phyloP scores from a whole-genome alignment of 2,329 filamentous ascomycete genomes.

The Hyphodiscus sp. region DNA sequence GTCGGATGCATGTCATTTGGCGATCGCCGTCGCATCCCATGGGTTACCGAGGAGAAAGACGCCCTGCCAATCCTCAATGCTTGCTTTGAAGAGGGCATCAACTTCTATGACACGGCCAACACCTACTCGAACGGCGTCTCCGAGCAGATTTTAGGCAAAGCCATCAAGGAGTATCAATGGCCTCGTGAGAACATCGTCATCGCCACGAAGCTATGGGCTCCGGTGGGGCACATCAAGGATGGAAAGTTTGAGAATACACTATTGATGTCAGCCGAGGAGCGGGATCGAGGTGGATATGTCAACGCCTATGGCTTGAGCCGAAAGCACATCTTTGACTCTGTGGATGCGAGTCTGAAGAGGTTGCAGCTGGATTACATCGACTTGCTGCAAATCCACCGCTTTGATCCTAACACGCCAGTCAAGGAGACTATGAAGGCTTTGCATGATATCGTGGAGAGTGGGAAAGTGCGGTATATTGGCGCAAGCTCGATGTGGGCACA shows the following conservation, averaged over 20 bases:
- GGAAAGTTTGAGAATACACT: conserved; percentile 9
- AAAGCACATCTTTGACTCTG: conserved; percentile 59
- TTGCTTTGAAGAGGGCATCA: conserved; percentile 44
- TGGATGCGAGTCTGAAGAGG: conserved; percentile 49
- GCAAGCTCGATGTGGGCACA: conserved; percentile 32
- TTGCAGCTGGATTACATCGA: conserved; percentile 41
- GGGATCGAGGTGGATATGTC: conserved; percentile 36
- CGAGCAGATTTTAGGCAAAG: conserved; percentile 37
- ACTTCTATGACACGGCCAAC: conserved; percentile 42
- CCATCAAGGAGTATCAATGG: conserved; percentile 57
- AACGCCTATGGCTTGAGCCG: conserved; percentile 49
- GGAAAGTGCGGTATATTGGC: conserved; percentile 48
- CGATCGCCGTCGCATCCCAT: conserved; percentile 13
- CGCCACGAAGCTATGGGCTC: conserved; percentile 51
- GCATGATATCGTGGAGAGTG: conserved; percentile 50
- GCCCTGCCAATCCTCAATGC: conserved; percentile 46
- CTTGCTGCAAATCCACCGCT: conserved; percentile 52
- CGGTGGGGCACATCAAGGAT: conserved; percentile 8
- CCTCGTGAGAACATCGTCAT: conserved; percentile 59
- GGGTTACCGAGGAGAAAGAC: conserved; percentile 20
- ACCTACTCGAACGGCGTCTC: conserved; percentile 49
- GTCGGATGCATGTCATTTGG: conserved; percentile 46
- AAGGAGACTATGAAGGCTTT: conserved; percentile 56
- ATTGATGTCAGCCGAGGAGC: conserved; percentile 10
- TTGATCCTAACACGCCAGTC: conserved; percentile 43